These are phyloP conservation scores for Pythium rhizo-oryzae DNA, from an alignment of 352 stramenopile species.

Conservation along the genomic window DNA sequence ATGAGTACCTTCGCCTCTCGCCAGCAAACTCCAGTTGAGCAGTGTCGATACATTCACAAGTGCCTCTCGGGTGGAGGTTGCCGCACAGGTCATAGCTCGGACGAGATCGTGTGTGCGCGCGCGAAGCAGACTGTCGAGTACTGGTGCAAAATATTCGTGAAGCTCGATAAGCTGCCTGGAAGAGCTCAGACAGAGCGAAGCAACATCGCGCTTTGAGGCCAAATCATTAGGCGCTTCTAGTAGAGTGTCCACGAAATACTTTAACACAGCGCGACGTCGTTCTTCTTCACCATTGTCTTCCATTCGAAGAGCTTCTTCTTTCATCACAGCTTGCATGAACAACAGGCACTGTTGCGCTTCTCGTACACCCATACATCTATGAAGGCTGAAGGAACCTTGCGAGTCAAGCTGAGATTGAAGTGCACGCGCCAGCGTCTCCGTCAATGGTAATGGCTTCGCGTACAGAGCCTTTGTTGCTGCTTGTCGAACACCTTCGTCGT, in stretches of 20 bases:
- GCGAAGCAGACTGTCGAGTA: conserved; percentile 4
- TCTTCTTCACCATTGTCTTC: conserved; percentile 31
- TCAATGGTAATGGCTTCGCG: conserved; percentile 14
- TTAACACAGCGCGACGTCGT: conserved; percentile 32
- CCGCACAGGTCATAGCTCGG: conserved; percentile 2
- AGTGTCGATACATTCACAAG: conserved; percentile 15
- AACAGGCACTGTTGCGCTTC: conserved; percentile 51
- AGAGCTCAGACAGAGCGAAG: conserved; percentile 8
- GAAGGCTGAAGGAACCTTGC: conserved; percentile 34
- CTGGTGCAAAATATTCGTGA: conserved; percentile 9
- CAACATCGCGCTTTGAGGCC: conserved; percentile 13
- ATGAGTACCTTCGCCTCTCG: not conserved
- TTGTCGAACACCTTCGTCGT: conserved; percentile 23
- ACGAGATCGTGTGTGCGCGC: conserved; percentile 8
- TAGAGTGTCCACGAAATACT: conserved; percentile 58
- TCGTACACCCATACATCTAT: conserved; percentile 34
- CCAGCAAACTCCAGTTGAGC: conserved; percentile 21
- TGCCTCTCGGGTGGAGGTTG: not conserved
- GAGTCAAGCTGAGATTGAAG: conserved; percentile 6
- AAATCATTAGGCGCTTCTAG: conserved; percentile 15
- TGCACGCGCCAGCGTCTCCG: not conserved
- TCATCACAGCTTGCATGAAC: conserved; percentile 59
- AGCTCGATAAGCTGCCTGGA: conserved; percentile 21
- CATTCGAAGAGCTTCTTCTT: conserved; percentile 24
- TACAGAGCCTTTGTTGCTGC: conserved; percentile 24